Base-by-base conservation (phyloP, 257 asterid species). In the Nicotiana obtusifolia region DNA sequence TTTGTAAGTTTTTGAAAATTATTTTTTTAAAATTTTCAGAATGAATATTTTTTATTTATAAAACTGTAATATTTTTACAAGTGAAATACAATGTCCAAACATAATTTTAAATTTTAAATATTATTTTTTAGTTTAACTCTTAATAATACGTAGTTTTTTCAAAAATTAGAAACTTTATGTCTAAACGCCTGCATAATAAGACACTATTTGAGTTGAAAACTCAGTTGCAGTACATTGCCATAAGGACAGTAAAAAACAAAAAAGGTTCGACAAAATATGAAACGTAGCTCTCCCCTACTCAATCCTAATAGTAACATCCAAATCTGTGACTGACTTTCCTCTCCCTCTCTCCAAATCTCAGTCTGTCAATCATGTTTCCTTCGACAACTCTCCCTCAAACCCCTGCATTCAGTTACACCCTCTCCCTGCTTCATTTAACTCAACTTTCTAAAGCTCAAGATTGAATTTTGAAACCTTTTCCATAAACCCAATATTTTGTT, bases 341-440 rank as follows among this genome's bases (percentile, higher is more conserved):
- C 61, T 44, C 30, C 61, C 61, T 73, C 79, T 73, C 61, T 73
- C 61, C 61, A 73, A 24, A 73, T 73, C 78, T 44, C 24, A 47
- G 4, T 71, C 37, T 73, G 41, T 73, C 79, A 49, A 41, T 47
- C 16, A 49, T 47, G 60, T 47, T 15, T 69, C 31, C 77, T 69
- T 69, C 54, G 7, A 69, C 57, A 68, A 68, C 56, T 33, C 28
- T 4, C 53, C 30, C 30, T 37, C 11, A 52, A 69, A 37, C 56
- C 22, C 1, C 57, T 11, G 57, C 61, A 56, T 16, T 54, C 60
- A 54, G 60, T 15, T 54, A 16, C 20, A 54, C 17, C 60, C 22
- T 5, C n/a, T 54, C 20, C 60, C n/a, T 54, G 60, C 60, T 54
- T 54, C 60, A 54, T 54, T 7, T 4, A 37, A 15, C 20, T 54